Evolutionary conservation across 352 stramenopile genomes (phyloP).

Genomic region (Elongisporangium anandrum): DNA sequence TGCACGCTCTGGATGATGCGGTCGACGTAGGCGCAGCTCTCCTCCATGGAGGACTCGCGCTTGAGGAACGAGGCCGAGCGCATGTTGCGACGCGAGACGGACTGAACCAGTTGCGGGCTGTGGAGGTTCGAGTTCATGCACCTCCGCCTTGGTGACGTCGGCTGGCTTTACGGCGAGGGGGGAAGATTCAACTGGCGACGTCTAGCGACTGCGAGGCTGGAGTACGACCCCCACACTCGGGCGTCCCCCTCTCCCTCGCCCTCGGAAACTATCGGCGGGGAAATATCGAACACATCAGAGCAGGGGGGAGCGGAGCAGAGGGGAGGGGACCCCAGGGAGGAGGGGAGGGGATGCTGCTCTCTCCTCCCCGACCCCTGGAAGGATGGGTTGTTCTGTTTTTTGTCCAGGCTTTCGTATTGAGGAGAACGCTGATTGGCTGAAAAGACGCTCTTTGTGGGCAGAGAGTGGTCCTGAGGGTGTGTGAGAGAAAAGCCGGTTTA

Average conservation of each 20-base stretch:
- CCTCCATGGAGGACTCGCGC: conserved; percentile 44
- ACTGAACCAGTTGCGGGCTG: conserved; percentile 14
- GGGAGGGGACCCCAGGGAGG: no score
- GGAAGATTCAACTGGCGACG: background rate
- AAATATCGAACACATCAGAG: background rate
- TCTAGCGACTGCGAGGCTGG: background rate
- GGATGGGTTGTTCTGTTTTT: no score
- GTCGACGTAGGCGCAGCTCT: conserved; percentile 59
- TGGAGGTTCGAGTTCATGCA: conserved; percentile 11
- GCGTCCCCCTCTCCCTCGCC: background rate
- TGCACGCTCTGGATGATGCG: conserved; percentile 65
- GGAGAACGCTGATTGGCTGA: no score
- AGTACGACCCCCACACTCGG: background rate
- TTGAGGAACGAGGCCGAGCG: conserved; percentile 17
- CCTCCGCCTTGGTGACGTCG: conserved; percentile 13
- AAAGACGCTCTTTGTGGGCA: no score
- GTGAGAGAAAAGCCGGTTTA: no score
- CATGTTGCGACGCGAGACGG: conserved; percentile 12
- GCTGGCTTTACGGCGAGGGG: conserved; percentile 4
- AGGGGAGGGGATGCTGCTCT: no score
- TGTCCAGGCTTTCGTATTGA: no score
- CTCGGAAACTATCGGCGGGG: background rate
- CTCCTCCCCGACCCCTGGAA: no score
- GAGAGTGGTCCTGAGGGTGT: no score
- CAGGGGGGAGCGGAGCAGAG: background rate